A percentile compares a stretch with the other conserved stretches of the same genome.
Conservation (phyloP, 805 yeast genomes). For the Yamadazyma sp. region DNA sequence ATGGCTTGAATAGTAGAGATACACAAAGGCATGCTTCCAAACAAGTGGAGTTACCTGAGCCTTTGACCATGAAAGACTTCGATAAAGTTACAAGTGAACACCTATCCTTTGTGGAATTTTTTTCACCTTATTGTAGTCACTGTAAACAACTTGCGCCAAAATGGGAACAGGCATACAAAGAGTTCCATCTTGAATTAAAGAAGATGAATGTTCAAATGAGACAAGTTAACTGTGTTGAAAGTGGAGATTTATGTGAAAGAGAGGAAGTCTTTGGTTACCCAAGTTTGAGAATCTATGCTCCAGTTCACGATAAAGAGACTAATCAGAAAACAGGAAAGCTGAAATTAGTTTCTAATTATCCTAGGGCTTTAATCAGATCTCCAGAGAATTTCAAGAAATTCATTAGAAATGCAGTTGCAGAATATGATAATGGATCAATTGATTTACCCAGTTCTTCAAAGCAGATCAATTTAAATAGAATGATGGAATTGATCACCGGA, state of each 20-base stretch:
- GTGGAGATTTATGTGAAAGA: constrained; percentile 79
- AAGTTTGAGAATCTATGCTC: constrained; percentile 63
- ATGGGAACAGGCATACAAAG: constrained; percentile 68
- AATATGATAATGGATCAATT: constrained; percentile 34
- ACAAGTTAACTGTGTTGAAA: constrained; percentile 81
- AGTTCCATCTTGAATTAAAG: constrained; percentile 44
- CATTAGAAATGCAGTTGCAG: constrained; percentile 51
- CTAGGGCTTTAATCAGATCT: constrained; percentile 44
- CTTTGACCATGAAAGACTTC: constrained; percentile 50
- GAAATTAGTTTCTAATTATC: constrained; percentile 42
- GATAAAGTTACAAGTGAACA: constrained; percentile 48
- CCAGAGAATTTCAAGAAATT: constrained; percentile 50
- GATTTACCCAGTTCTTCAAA: constrained; percentile 42
- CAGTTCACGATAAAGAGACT: constrained; percentile 34
- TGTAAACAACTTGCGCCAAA: constrained; percentile 76
- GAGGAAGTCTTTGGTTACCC: constrained; percentile 72
- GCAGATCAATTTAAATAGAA: constrained; percentile 35
- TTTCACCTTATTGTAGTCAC: constrained; percentile 85
- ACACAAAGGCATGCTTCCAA: constrained; percentile 1
- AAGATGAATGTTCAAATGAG: constrained; percentile 51
- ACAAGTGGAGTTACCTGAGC: constrained; percentile 42
- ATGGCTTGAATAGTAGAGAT: neutral
- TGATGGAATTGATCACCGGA: constrained; percentile 53
- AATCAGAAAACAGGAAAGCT: constrained; percentile 26
- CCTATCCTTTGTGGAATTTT: constrained; percentile 80